These are phyloP conservation scores for Thermothielavioides terrestris DNA, from an alignment of 495 filamentous ascomycete species.

Conservation along the genomic window DNA sequence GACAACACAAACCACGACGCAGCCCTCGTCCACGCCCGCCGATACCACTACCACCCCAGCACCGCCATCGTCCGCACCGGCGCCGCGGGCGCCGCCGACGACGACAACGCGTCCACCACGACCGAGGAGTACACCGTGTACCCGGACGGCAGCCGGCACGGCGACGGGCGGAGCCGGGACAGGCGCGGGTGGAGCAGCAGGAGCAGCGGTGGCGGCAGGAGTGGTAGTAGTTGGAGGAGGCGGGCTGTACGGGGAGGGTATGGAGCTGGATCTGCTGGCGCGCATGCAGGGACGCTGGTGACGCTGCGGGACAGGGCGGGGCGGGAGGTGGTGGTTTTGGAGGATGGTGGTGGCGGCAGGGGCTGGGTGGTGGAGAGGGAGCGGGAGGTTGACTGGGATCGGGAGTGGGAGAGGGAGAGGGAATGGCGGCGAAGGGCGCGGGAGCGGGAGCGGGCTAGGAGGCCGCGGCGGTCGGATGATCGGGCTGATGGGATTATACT, in stretches of 20 bases:
- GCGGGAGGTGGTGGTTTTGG: too few relatives aligned
- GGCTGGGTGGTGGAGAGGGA: too few relatives aligned
- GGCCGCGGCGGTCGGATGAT: background rate
- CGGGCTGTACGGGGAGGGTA: background rate
- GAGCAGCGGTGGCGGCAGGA: background rate
- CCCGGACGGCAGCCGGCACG: too few relatives aligned
- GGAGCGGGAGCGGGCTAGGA: background rate
- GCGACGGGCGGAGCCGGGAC: background rate
- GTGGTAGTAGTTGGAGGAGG: background rate
- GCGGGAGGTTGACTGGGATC: too few relatives aligned
- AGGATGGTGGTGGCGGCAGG: too few relatives aligned
- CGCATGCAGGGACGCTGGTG: background rate
- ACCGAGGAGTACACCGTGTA: constrained; percentile 7
- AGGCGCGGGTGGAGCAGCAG: background rate
- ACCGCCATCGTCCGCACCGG: background rate
- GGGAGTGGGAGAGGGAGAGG: background rate
- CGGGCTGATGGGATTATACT: constrained; percentile 2
- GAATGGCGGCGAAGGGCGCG: background rate
- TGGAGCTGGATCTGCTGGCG: too few relatives aligned
- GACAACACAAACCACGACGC: background rate
- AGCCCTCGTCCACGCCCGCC: background rate
- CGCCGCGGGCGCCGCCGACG: background rate
- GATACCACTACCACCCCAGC: background rate
- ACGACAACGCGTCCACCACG: background rate
- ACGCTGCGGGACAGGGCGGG: background rate